Evolutionary conservation across 345 rosid species (phyloP).

Genomic region (Hevea brasiliensis): DNA sequence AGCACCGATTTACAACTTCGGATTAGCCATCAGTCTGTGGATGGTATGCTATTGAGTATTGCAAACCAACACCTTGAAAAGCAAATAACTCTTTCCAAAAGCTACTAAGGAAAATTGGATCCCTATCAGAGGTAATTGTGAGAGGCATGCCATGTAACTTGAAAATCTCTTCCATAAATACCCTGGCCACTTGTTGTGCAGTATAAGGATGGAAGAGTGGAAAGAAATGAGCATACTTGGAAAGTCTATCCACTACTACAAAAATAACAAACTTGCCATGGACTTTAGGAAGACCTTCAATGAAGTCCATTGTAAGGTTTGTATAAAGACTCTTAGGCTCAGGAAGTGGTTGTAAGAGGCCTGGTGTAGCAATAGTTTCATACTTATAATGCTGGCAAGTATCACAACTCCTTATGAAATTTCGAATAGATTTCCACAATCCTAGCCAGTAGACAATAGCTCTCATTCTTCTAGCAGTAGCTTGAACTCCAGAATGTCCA

Average conservation of each 20-base stretch:
- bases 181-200: neutral
- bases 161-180: neutral
- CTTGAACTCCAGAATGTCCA: neutral
- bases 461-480: neutral
- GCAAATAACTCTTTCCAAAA: neutral
- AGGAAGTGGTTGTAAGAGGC: neutral
- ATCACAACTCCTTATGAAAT: neutral
- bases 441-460: neutral
- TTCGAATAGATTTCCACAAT: neutral
- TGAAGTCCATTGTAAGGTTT: neutral
- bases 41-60: too few relatives aligned
- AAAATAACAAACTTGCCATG: neutral
- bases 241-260: neutral
- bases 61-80: too few relatives aligned
- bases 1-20: too few relatives aligned
- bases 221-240: neutral
- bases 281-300: neutral
- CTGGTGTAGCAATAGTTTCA: neutral
- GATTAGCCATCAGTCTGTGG: too few relatives aligned
- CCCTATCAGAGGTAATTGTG: neutral
- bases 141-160: neutral
- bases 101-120: neutral
- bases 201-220: too few relatives aligned
- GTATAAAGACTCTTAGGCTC: neutral
- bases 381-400: neutral